A percentile compares a stretch with the other conserved stretches of the same genome.
Conservation (phyloP, 78 protist genomes). For the Monosiga brevicollis region DNA sequence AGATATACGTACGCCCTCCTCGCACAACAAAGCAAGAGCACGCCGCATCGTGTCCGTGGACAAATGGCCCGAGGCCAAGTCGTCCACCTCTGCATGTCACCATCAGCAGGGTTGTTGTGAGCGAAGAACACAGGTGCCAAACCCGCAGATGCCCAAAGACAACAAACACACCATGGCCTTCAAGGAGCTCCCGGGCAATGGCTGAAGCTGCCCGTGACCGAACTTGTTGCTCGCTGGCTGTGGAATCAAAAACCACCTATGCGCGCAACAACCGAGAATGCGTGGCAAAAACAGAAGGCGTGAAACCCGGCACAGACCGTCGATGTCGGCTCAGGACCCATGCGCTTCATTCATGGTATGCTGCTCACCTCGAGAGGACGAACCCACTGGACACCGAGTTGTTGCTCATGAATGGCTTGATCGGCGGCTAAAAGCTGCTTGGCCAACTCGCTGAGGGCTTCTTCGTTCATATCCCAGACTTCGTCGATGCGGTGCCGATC, state of each 20-base stretch:
- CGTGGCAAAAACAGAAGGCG: no score
- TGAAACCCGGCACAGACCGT: no score
- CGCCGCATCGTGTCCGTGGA: neutral
- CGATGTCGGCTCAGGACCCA: no score
- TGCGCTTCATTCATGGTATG: no score
- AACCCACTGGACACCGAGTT: constrained; percentile 46
- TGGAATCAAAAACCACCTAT: constrained; percentile 2
- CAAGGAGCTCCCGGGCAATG: constrained; percentile 6
- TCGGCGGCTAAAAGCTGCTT: constrained; percentile 41
- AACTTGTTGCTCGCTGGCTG: neutral
- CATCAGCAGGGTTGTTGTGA: no score
- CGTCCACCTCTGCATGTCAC: no score
- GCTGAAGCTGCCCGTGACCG: neutral
- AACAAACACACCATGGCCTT: no score
- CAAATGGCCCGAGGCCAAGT: no score
- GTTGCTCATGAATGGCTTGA: constrained; percentile 50
- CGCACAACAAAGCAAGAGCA: constrained; percentile 24
- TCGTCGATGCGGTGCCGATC: constrained; percentile 42
- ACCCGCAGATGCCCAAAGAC: no score
- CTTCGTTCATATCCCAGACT: constrained; percentile 64
- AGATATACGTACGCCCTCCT: neutral
- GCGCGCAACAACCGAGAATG: no score
- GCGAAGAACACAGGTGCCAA: no score
- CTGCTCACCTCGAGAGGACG: constrained; percentile 42
- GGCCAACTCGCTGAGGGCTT: constrained; percentile 21